Base-by-base conservation (phyloP, 2,329 filamentous ascomycete species). In the Endoconidiophora laricicola region DNA sequence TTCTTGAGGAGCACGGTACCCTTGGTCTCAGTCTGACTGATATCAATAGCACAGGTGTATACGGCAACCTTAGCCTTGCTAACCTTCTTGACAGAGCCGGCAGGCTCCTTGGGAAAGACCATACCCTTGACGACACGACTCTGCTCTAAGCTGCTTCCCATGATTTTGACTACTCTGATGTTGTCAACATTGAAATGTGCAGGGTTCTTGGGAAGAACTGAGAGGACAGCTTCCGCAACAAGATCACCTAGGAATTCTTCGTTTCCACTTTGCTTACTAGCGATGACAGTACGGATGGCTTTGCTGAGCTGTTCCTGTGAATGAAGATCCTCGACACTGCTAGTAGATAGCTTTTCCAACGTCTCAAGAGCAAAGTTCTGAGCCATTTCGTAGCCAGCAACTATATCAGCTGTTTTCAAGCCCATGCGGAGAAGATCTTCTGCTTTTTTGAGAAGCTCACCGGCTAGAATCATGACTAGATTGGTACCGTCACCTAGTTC, bases 401-500 rank as follows among this genome's bases (percentile, higher is more conserved):
- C 86, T 64, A 98, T 93, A 69, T 98, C 93, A 58, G 86, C 90
- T n/a, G 90, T 88, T 76, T 96, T 96, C 61, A 98, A 72, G 29
- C 93, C 93, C 86, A 98, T 90, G 54, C 91, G 79, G 60, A 98
- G 72, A 63, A 98, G 71, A 66, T 96, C 88, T 71, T 98, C 91
- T 9, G 93, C 93, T 72, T 98, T 96, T 71, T 85, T 87, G 59
- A 98, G 72, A 60, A 98, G 72, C 72, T 98, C 91, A 56, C 93
- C 91, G 4, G 91, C 91, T 55, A 98, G 72, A 49, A 98, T 76
- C 61, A 98, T 96, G 60, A 98, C 91, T 65, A 98, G 69, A 68
- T 98, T 98, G 52, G 91, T 98, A 50, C 86, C 91, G 69, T 98
- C 93, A 53, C 91, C 91, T 86, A 98, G 94, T 77, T 98, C 91